Percentiles rank a stretch among this genome's conserved stretches.
These are phyloP conservation scores for Lyophyllum decastes DNA, from an alignment of 768 basidiomycete genomes.

Conservation along the genomic window DNA sequence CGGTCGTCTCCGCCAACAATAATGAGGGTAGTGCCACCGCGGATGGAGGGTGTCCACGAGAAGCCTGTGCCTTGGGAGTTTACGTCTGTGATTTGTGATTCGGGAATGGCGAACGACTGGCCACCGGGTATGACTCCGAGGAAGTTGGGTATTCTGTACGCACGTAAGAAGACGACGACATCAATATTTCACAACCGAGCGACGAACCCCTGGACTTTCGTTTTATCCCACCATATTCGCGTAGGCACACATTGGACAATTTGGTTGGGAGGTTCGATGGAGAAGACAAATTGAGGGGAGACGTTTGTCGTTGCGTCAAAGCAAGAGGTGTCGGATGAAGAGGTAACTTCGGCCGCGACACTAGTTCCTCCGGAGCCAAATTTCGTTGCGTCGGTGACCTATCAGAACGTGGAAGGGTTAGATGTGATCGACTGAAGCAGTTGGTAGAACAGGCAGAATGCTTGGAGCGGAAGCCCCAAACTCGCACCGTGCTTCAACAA, in stretches of 20 bases:
- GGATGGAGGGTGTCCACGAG: slow-evolving; percentile 63
- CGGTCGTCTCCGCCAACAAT: slow-evolving; percentile 68
- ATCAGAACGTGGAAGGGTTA: slow-evolving; percentile 5
- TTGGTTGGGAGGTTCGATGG: slow-evolving; percentile 60
- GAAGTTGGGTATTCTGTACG: slow-evolving; percentile 55
- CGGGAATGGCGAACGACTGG: slow-evolving; percentile 67
- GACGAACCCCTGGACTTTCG: slow-evolving; percentile 54
- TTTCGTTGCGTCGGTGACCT: slow-evolving; percentile 61
- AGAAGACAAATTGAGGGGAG: slow-evolving; percentile 57
- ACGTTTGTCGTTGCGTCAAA: slow-evolving; percentile 53
- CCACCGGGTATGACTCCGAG: slow-evolving; percentile 81
- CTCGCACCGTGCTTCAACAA: neutral
- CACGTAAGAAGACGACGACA: neutral
- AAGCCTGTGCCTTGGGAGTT: slow-evolving; percentile 60
- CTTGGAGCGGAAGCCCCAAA: neutral
- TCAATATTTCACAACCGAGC: neutral
- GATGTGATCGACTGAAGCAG: neutral
- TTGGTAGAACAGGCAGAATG: neutral
- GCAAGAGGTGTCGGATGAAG: slow-evolving; percentile 57
- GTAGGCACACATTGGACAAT: slow-evolving; percentile 65
- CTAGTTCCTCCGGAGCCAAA: slow-evolving; percentile 81
- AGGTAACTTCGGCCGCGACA: slow-evolving; percentile 55
- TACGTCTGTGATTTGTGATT: slow-evolving; percentile 45
- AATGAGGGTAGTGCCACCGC: slow-evolving; percentile 65
- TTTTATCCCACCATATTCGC: slow-evolving; percentile 66